Evolutionary conservation across 768 basidiomycete species (phyloP), one percentile per base, ranked within the genome.

Genomic region (Pulveroboletus sp.): DNA sequence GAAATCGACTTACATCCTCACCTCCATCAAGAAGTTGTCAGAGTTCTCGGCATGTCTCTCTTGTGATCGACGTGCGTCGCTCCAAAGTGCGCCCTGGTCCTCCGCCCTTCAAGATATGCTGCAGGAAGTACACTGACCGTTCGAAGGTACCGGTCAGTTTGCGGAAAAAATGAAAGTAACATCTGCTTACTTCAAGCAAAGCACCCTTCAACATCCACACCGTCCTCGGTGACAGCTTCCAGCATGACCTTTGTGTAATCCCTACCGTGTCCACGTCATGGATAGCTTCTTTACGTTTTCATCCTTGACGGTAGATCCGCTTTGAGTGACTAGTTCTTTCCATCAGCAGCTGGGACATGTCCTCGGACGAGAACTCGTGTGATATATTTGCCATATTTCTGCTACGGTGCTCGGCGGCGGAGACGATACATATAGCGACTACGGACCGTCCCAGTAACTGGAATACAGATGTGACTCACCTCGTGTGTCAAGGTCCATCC

Each of bases 41-140:
- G 81, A 84, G 13, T 77, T 78, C 62, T 87, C 87, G 13, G 84
- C 83, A 60, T 78, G 78, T 23, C 85, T 74, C 66, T 81, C 73
- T 65, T 85, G 63, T 86, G 86, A 66, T 88, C 81, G 48, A 88
- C 84, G 58, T 86, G 84, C 12, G 84, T 86, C 49, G 85, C 75
- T 49, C 85, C 85, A 60, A 88, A 88, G 4, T 85, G 81, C 5
- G 82, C 82, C 23, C 61, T 64, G 56, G 20, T 85, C 84, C 50
- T 86, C 85, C 22, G 85, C 83, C 84, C 65, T 70, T 13, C 17
- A 37, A 14, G 27, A 22, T 27, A 36, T 9, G 26, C 32, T 14
- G n/a, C n/a, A 22, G 31, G 5, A 39, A 47, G 11, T 5, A 13
- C n/a, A 42, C 55, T 13, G 37, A 67, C 81, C 85, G 86, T 67